Conservation (phyloP, 2,329 filamentous ascomycete genomes). For the Chaetomiaceae sp. region DNA sequence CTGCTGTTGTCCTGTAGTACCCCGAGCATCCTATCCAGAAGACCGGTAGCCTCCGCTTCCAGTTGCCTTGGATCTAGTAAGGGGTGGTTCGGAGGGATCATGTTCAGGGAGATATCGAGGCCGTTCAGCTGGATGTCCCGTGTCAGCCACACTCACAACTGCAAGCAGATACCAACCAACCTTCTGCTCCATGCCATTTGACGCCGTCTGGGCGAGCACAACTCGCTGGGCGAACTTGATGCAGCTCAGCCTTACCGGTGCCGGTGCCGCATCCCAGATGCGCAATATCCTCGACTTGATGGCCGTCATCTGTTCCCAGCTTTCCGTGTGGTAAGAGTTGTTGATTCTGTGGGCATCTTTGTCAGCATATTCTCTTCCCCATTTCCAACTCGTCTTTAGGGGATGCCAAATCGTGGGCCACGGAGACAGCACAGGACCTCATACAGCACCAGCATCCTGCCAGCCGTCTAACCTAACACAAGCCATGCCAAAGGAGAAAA, state of each 20-base stretch:
- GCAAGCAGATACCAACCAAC: constrained; percentile 40
- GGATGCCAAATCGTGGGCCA: background rate
- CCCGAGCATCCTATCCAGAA: constrained; percentile 81
- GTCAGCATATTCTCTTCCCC: constrained; percentile 16
- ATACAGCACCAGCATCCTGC: background rate
- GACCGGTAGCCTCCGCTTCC: constrained; percentile 86
- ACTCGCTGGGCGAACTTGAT: constrained; percentile 96
- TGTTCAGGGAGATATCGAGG: constrained; percentile 78
- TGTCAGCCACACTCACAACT: constrained; percentile 13
- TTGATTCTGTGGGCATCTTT: constrained; percentile 60
- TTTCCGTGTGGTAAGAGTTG: constrained; percentile 72
- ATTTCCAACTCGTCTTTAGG: background rate
- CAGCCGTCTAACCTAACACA: background rate
- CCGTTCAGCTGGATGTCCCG: constrained; percentile 54
- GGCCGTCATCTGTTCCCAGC: constrained; percentile 82
- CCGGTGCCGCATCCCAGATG: constrained; percentile 76
- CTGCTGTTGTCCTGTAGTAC: constrained; percentile 82
- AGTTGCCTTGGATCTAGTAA: constrained; percentile 74
- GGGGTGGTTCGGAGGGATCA: constrained; percentile 79
- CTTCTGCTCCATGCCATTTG: constrained; percentile 73
- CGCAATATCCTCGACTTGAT: constrained; percentile 87
- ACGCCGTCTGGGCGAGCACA: constrained; percentile 86
- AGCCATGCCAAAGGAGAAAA: background rate
- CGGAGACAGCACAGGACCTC: background rate
- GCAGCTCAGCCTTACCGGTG: constrained; percentile 83